phyloP scores from a whole-genome alignment of 129 eudicot species.

The Rutidosis leptorrhynchoides region DNA sequence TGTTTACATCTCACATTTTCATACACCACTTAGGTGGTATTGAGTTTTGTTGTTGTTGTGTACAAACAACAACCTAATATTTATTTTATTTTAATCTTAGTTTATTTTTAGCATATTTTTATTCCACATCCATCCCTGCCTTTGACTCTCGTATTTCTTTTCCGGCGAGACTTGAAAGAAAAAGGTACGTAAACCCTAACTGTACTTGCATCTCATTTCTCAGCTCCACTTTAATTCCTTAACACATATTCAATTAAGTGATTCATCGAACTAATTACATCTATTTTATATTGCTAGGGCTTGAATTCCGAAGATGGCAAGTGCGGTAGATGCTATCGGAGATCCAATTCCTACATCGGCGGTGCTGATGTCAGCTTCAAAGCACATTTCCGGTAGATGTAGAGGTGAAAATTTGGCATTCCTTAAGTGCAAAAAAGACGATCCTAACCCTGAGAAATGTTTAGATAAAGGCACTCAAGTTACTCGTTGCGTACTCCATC shows the following conservation, averaged over 20 bases:
- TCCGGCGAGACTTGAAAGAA: constrained; percentile 7
- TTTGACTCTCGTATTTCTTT: too few relatives aligned
- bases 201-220: background rate
- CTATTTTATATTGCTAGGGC: constrained; percentile 10
- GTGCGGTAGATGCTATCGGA: constrained; percentile 47
- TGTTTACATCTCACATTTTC: too few relatives aligned
- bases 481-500: constrained; percentile 71
- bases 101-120: too few relatives aligned
- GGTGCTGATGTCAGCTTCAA: constrained; percentile 70
- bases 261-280: background rate
- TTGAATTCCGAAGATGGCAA: constrained; percentile 38
- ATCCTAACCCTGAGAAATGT: constrained; percentile 90
- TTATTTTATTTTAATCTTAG: too few relatives aligned
- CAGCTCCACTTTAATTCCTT: background rate
- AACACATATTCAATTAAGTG: background rate
- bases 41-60: too few relatives aligned
- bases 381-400: constrained; percentile 73
- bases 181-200: constrained; percentile 29
- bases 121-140: too few relatives aligned
- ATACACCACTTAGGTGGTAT: too few relatives aligned
- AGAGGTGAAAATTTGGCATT: constrained; percentile 72
- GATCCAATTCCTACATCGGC: constrained; percentile 82
- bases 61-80: too few relatives aligned
- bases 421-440: constrained; percentile 85
- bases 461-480: constrained; percentile 81